These are phyloP conservation scores for Leccinum longicurvipes DNA, from an alignment of 768 basidiomycete genomes.

Conservation along the genomic window DNA sequence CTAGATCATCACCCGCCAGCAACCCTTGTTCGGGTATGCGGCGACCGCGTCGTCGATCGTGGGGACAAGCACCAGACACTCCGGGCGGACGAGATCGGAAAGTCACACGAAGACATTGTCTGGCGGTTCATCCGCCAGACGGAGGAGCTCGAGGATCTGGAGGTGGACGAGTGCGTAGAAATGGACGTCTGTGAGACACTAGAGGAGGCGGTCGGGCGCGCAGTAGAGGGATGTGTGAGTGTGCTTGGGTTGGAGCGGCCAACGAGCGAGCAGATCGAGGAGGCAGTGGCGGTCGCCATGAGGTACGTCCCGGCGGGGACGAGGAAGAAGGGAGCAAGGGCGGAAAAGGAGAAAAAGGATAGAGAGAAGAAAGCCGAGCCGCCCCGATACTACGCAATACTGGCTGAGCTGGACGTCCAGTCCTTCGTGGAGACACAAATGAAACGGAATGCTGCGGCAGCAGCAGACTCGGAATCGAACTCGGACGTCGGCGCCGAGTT, in stretches of 20 bases:
- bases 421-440: constrained; percentile 45
- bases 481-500: constrained; percentile 33
- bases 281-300: constrained; percentile 38
- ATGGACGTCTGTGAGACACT: constrained; percentile 59
- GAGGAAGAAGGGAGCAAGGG: constrained; percentile 1
- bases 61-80: constrained; percentile 88
- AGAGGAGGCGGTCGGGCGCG: constrained; percentile 52
- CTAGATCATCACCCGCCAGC: constrained; percentile 51
- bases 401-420: constrained; percentile 67
- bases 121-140: constrained; percentile 69
- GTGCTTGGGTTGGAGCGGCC: constrained; percentile 56
- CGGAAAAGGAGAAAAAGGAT: not conserved
- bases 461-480: not conserved
- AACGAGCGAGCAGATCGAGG: constrained; percentile 49
- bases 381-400: constrained; percentile 75
- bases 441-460: constrained; percentile 16
- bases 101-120: constrained; percentile 75
- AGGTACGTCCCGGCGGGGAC: constrained; percentile 38
- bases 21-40: constrained; percentile 70
- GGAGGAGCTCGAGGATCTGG: constrained; percentile 56
- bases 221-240: constrained; percentile 54
- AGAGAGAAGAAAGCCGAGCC: constrained; percentile 26
- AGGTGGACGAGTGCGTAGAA: constrained; percentile 68
- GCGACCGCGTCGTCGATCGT: constrained; percentile 66
- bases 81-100: constrained; percentile 48